Base-by-base conservation (phyloP, 2,329 filamentous ascomycete genomes). In the Monascus ruber region DNA sequence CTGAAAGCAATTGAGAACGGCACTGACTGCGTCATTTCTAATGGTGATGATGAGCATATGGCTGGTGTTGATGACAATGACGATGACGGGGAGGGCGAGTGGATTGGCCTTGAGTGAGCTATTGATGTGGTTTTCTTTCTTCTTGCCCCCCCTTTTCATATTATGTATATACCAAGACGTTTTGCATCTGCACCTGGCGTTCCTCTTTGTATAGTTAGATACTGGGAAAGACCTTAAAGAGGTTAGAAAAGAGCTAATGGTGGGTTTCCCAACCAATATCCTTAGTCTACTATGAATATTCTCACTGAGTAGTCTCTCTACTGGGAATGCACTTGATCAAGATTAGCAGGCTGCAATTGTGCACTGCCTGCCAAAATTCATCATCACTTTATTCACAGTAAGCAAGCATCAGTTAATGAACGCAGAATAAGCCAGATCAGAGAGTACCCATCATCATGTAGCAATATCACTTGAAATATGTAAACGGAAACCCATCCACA, bases 101-200 rank as follows among this genome's bases (percentile, higher is more conserved):
- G 72, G 73, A 63, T 74, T 47, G 73, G 73, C 6, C 61, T 75
- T 52, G 72, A 73, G 51, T 70, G 58, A 58, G 45, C 37, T 37
- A 26, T 50, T 41, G 39, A 32, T 37, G 36, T 42, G 33, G 43
- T 36, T 37, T 36, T 43, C 31, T 36, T 38, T 38, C 27, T 43
- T 37, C 37, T 37, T 11, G 42, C 43, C 35, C 43, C 35, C 42
- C 40, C 39, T 42, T 39, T 40, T 44, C 35, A 44, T 44, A 37
- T 29, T 29, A 10, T 29, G 10, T 29, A 29, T 29, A 29, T 29
- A 29, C 28, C 28, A 6, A 29, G 10, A 29, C 42, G 17, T 37
- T 40, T 57, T 53, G 54, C 56, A 60, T 53, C 10, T 36, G 47
- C 47, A 45, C 49, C 39, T 41, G 47, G 48, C 47, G 46, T 47